Conservation (phyloP, 73 alveolate species). For the Tetrahymena thermophila region DNA sequence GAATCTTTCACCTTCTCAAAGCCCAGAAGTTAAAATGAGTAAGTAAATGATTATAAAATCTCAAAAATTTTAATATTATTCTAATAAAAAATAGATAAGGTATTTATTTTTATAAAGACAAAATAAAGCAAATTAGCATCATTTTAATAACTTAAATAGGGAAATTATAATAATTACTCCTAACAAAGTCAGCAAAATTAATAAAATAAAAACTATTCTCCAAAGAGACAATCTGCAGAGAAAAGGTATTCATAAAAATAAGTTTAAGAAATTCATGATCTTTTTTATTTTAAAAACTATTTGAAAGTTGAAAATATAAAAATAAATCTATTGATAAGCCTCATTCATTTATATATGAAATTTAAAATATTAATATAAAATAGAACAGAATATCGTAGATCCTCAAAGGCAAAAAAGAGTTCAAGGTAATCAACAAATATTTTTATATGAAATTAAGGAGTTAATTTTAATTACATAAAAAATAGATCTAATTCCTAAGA, state of each 20-base stretch:
- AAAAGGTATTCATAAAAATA: neutral
- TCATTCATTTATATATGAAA: no score
- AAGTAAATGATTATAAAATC: neutral
- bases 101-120: neutral
- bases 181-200: neutral
- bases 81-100: neutral
- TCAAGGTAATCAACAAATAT: neutral
- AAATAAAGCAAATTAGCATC: neutral
- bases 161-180: neutral
- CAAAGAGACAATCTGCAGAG: neutral
- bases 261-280: no score
- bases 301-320: no score
- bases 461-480: neutral
- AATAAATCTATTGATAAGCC: no score
- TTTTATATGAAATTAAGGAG: neutral
- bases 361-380: neutral
- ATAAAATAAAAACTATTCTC: neutral
- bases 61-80: neutral
- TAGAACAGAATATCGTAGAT: neutral
- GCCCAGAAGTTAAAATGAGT: neutral
- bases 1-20: neutral
- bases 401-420: neutral
- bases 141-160: neutral
- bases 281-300: no score
- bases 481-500: neutral